phyloP scores from a whole-genome alignment of 768 basidiomycete species.

The Agrocybe chaxingu region DNA sequence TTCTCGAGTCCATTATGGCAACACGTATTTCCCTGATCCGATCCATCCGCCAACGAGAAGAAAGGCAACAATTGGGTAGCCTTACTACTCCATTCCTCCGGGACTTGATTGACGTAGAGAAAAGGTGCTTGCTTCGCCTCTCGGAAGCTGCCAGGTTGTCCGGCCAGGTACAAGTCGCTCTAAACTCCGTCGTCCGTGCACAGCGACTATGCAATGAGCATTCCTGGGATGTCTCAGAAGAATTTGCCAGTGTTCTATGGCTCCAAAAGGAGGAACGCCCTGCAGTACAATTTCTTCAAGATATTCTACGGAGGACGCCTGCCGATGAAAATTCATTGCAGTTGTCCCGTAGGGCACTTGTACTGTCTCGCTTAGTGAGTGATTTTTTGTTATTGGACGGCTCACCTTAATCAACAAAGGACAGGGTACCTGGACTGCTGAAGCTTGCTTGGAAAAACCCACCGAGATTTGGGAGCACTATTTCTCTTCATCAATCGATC shows the following conservation, averaged over 20 bases:
- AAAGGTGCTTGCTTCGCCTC: conserved; percentile 64
- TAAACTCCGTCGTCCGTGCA: conserved; percentile 81
- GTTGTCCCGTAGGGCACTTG: conserved; percentile 30
- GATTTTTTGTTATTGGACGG: background rate
- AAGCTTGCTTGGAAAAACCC: conserved; percentile 81
- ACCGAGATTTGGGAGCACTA: conserved; percentile 64
- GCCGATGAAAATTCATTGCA: background rate
- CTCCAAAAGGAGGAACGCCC: conserved; percentile 77
- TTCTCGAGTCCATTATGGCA: conserved; percentile 75
- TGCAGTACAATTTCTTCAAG: conserved; percentile 72
- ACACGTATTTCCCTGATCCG: conserved; percentile 81
- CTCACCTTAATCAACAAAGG: conserved; percentile 1
- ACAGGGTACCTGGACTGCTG: conserved; percentile 89
- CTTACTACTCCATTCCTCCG: conserved; percentile 51
- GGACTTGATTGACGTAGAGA: conserved; percentile 59
- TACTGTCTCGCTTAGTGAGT: conserved; percentile 66
- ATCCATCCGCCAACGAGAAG: conserved; percentile 65
- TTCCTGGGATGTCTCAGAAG: conserved; percentile 59
- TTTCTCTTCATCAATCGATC: conserved; percentile 60
- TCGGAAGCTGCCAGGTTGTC: conserved; percentile 69
- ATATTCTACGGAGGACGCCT: conserved; percentile 12
- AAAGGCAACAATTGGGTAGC: conserved; percentile 74
- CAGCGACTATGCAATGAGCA: conserved; percentile 51
- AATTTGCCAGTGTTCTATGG: conserved; percentile 92
- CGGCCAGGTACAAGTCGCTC: conserved; percentile 72